Conservation (phyloP, 805 yeast species). For the Cyberlindnera saturnus region DNA sequence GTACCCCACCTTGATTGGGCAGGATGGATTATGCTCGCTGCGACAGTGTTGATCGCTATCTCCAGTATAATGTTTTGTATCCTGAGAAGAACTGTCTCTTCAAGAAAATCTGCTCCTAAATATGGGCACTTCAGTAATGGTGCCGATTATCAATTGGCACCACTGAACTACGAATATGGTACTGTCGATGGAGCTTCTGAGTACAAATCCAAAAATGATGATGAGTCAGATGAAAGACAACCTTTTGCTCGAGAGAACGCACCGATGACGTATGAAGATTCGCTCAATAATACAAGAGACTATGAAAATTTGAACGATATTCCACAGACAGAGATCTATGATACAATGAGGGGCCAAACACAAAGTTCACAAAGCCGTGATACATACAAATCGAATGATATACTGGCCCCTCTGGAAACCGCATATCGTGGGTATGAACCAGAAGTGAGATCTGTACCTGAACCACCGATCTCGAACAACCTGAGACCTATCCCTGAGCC, state of each 20-base stretch:
- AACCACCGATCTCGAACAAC: background rate
- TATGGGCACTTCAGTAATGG: slow-evolving; percentile 9
- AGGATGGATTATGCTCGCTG: slow-evolving; percentile 77
- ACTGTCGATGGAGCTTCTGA: slow-evolving; percentile 22
- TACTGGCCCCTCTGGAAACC: slow-evolving; percentile 16
- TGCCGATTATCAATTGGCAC: slow-evolving; percentile 20
- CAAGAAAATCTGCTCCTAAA: slow-evolving; percentile 19
- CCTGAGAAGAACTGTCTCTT: slow-evolving; percentile 58
- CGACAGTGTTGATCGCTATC: slow-evolving; percentile 59
- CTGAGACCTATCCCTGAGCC: background rate
- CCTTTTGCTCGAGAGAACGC: slow-evolving; percentile 13
- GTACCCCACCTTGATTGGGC: slow-evolving; percentile 70
- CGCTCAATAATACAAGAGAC: slow-evolving; percentile 9
- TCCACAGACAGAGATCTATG: slow-evolving; percentile 16
- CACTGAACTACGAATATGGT: slow-evolving; percentile 22
- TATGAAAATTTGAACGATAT: slow-evolving; percentile 15
- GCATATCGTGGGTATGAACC: slow-evolving; percentile 18
- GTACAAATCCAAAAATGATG: slow-evolving; percentile 7
- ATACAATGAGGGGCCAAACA: slow-evolving; percentile 15
- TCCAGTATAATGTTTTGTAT: slow-evolving; percentile 64
- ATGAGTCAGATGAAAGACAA: slow-evolving; percentile 14
- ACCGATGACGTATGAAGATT: slow-evolving; percentile 8
- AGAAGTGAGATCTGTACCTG: background rate
- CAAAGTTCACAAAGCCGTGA: slow-evolving; percentile 5
- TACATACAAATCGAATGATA: slow-evolving; percentile 7